These are phyloP conservation scores for Fusarium bactridioides DNA, from an alignment of 2,329 filamentous ascomycete genomes.

Conservation along the genomic window DNA sequence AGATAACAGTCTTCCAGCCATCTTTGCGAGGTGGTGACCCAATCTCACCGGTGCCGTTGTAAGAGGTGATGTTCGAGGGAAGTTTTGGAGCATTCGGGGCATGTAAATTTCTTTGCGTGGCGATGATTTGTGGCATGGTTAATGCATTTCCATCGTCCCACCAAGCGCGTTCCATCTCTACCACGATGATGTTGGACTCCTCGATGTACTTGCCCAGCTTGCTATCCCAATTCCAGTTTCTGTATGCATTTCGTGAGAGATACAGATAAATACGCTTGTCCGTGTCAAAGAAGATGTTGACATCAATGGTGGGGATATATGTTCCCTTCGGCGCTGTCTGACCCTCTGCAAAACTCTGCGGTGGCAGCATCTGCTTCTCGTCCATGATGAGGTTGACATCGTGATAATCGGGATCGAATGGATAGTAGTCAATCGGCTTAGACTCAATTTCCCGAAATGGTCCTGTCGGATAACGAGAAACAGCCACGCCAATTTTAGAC, in stretches of 20 bases:
- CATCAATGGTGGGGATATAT: slow-evolving; percentile 53
- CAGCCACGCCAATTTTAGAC: slow-evolving; percentile 47
- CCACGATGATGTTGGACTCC: slow-evolving; percentile 49
- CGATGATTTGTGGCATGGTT: slow-evolving; percentile 47
- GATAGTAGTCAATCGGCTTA: slow-evolving; percentile 46
- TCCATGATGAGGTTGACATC: slow-evolving; percentile 51
- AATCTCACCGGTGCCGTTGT: slow-evolving; percentile 48
- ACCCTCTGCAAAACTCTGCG: slow-evolving; percentile 40
- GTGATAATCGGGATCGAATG: slow-evolving; percentile 47
- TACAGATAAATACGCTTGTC: slow-evolving; percentile 49
- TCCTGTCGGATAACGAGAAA: slow-evolving; percentile 46
- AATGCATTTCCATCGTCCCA: slow-evolving; percentile 47
- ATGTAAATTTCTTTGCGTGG: slow-evolving; percentile 42
- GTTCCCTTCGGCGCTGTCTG: slow-evolving; percentile 45
- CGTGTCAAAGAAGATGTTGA: slow-evolving; percentile 56
- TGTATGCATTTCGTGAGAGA: slow-evolving; percentile 47
- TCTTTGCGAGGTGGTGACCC: slow-evolving; percentile 47
- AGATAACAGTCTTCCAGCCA: slow-evolving; percentile 49
- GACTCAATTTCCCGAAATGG: slow-evolving; percentile 46
- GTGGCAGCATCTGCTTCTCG: slow-evolving; percentile 46
- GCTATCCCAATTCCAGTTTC: slow-evolving; percentile 50
- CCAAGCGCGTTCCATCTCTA: slow-evolving; percentile 47
- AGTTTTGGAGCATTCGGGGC: slow-evolving; percentile 37
- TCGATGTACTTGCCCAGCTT: slow-evolving; percentile 47
- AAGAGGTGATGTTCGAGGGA: slow-evolving; percentile 44